Conservation (phyloP, 1,284 basidiomycete genomes). For the Exsudoporus floridanus region DNA sequence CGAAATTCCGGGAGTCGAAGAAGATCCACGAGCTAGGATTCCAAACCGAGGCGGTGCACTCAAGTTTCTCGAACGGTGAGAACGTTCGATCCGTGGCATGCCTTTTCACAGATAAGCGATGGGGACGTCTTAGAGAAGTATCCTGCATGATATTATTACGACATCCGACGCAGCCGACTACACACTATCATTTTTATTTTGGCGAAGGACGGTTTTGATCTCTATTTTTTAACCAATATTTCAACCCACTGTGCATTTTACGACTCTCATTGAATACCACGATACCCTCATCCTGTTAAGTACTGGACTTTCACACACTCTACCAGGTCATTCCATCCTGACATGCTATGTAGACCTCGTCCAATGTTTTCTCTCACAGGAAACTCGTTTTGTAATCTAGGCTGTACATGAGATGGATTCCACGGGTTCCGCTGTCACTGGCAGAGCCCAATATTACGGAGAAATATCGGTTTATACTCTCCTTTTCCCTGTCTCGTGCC, state of each 20-base stretch:
- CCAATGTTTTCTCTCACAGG: conserved; percentile 15
- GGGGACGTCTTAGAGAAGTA: conserved; percentile 6
- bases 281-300: conserved; percentile 34
- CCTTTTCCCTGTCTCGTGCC: not conserved
- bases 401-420: conserved; percentile 6
- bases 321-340: conserved; percentile 12
- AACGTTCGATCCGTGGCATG: conserved; percentile 12
- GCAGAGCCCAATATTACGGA: not conserved
- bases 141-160: conserved; percentile 30
- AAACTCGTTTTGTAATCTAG: conserved; percentile 29
- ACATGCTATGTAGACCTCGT: conserved; percentile 25
- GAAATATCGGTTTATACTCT: conserved; percentile 12
- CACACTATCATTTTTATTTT: conserved; percentile 16
- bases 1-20: conserved; percentile 66
- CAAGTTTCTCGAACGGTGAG: conserved; percentile 32
- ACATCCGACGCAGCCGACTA: conserved; percentile 25
- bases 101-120: conserved; percentile 16
- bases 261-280: conserved; percentile 30
- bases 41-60: conserved; percentile 8
- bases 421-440: not conserved
- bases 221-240: conserved; percentile 34
- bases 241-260: conserved; percentile 33
- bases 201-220: conserved; percentile 16
- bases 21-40: conserved; percentile 55
- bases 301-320: conserved; percentile 31